Percentiles rank a stretch among this genome's conserved stretches.
These are phyloP conservation scores for Vitis hybrid DNA, from an alignment of 177 flowering plant species.

Conservation along the genomic window DNA sequence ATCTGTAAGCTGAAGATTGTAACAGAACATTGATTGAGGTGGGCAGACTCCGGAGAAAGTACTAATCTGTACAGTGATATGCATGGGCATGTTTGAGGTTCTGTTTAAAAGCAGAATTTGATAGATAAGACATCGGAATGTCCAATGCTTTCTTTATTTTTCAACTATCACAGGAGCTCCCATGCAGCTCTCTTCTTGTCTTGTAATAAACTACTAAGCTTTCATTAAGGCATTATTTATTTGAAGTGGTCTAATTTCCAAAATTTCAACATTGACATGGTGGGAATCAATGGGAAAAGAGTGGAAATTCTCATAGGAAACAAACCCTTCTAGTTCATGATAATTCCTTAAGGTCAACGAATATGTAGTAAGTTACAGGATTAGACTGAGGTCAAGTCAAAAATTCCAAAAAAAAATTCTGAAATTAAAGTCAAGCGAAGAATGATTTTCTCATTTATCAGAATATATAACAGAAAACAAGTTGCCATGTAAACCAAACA, in stretches of 20 bases:
- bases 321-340: too few relatives aligned
- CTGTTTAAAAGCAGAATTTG: not conserved
- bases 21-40: not conserved
- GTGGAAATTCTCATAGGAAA: too few relatives aligned
- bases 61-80: not conserved
- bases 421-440: too few relatives aligned
- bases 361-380: too few relatives aligned
- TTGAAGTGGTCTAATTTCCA: not conserved
- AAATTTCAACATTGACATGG: too few relatives aligned
- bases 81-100: not conserved
- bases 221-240: not conserved
- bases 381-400: too few relatives aligned
- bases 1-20: not conserved
- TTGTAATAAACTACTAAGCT: not conserved
- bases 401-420: too few relatives aligned
- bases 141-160: not conserved
- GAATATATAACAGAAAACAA: too few relatives aligned
- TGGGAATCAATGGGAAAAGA: not conserved
- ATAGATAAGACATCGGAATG: not conserved
- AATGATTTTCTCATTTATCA: too few relatives aligned
- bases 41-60: not conserved
- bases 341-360: too few relatives aligned
- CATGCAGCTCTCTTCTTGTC: not conserved
- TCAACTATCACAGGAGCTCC: not conserved
- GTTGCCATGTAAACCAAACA: constrained; percentile 1